phyloP scores from a whole-genome alignment of 2,329 filamentous ascomycete genomes.

The Ophiostoma himal-ulmi region DNA sequence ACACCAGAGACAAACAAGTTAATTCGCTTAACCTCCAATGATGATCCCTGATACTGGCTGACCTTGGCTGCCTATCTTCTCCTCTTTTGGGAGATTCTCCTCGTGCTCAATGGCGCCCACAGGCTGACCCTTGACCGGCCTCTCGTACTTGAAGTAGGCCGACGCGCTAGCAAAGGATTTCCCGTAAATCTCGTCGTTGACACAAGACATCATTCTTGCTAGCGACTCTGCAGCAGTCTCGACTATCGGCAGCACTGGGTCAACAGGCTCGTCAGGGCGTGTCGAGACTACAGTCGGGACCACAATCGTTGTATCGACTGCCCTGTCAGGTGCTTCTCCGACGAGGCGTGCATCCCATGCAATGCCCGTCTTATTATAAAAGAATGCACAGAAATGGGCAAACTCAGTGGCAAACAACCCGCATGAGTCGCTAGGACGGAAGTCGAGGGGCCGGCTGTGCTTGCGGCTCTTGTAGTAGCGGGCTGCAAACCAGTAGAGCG shows the following conservation, averaged over 20 bases:
- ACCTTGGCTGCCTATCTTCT: background rate
- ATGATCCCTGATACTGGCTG: background rate
- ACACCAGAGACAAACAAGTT: background rate
- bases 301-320: background rate
- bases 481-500: constrained; percentile 55
- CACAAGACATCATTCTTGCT: background rate
- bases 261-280: background rate
- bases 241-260: background rate
- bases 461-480: constrained; percentile 43
- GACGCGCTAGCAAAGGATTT: background rate
- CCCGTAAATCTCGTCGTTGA: background rate
- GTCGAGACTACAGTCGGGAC: background rate
- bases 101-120: constrained; percentile 28
- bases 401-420: constrained; percentile 42
- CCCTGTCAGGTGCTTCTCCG: background rate
- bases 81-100: constrained; percentile 17
- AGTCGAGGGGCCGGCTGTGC: constrained; percentile 34
- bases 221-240: background rate
- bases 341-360: constrained; percentile 51
- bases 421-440: constrained; percentile 38
- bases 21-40: background rate
- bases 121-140: constrained; percentile 29
- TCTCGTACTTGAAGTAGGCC: constrained; percentile 16
- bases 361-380: constrained; percentile 51
- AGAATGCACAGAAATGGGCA: constrained; percentile 50